Evolutionary conservation across 176 grass and related monocot species (phyloP).

Genomic region (Aegilops longissima): DNA sequence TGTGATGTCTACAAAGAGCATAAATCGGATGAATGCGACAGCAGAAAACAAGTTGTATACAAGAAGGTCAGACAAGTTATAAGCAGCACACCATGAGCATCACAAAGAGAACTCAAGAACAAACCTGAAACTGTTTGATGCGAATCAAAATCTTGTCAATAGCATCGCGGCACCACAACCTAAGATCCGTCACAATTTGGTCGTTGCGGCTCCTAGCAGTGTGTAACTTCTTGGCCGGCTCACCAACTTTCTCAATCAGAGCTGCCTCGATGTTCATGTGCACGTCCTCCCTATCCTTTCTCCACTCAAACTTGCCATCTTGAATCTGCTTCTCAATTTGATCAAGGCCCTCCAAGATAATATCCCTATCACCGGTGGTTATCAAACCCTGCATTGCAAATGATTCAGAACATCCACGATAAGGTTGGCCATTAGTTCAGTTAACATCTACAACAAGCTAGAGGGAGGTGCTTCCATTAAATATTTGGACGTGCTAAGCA

Average conservation of each 20-base stretch:
- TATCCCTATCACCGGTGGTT: constrained; percentile 68
- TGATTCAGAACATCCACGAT: neutral
- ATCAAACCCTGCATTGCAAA: constrained; percentile 81
- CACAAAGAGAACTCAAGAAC: constrained; percentile 28
- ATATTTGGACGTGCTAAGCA: neutral
- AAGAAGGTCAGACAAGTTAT: neutral
- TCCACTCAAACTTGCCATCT: constrained; percentile 90
- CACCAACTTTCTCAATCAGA: constrained; percentile 85
- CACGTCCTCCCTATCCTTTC: constrained; percentile 81
- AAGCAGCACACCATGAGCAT: neutral
- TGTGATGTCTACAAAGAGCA: neutral
- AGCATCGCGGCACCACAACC: constrained; percentile 89
- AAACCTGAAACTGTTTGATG: constrained; percentile 89
- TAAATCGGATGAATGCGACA: neutral
- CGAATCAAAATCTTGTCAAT: constrained; percentile 87
- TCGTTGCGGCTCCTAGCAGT: constrained; percentile 97
- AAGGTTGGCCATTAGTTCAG: neutral
- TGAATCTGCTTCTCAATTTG: constrained; percentile 82
- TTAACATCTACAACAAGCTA: neutral
- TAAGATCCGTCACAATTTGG: constrained; percentile 90
- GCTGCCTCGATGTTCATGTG: constrained; percentile 99
- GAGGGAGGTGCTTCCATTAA: neutral
- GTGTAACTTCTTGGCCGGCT: constrained; percentile 94
- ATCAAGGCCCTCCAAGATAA: constrained; percentile 80
- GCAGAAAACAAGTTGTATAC: neutral